Conservation (phyloP, 768 basidiomycete genomes). For the Termitomyces sp. region DNA sequence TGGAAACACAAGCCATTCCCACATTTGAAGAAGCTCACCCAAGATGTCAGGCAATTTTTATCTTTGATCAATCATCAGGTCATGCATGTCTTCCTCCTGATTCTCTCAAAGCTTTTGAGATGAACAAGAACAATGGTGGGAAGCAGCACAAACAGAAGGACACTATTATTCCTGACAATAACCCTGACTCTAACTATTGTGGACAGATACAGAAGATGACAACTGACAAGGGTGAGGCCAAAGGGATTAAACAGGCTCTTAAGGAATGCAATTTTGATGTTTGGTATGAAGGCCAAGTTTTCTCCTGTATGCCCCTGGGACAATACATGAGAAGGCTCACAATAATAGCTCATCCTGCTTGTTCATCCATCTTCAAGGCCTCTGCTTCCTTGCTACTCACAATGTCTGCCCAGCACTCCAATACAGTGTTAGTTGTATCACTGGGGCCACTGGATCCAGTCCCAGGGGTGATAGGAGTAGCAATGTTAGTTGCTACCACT, state of each 20-base stretch:
- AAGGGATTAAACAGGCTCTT: slow-evolving; percentile 24
- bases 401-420: too few species aligned
- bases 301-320: neutral
- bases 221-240: slow-evolving; percentile 24
- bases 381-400: too few species aligned
- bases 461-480: too few species aligned
- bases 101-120: neutral
- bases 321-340: too few species aligned
- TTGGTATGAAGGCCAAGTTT: neutral
- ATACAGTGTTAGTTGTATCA: too few species aligned
- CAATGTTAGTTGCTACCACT: too few species aligned
- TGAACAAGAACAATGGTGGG: neutral
- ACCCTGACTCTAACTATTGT: slow-evolving; percentile 20
- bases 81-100: neutral
- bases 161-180: slow-evolving; percentile 17
- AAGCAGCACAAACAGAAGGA: neutral
- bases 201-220: slow-evolving; percentile 36
- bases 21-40: neutral
- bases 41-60: slow-evolving; percentile 27
- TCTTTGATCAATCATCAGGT: slow-evolving; percentile 25
- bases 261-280: neutral
- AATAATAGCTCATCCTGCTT: too few species aligned
- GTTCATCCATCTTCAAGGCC: too few species aligned
- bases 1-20: neutral
- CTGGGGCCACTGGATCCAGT: too few species aligned